Conservation (phyloP, 2,329 filamentous ascomycete genomes). For the Cordyceps cateniannulata region DNA sequence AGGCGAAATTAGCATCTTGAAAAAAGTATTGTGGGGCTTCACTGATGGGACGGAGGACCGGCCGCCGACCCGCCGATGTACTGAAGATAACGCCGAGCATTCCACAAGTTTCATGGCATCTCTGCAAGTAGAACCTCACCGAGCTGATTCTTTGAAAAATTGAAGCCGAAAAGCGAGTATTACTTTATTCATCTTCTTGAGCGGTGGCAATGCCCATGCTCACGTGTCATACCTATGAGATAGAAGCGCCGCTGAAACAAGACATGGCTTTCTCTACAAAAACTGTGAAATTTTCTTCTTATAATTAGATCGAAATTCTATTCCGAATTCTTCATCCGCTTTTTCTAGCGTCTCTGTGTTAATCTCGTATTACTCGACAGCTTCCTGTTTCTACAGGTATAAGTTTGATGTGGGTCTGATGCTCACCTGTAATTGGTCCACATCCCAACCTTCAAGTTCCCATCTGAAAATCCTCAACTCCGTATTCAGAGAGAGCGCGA, state of each 20-base stretch:
- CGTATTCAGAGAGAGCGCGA: not conserved
- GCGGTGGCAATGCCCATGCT: not conserved
- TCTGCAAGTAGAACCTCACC: not conserved
- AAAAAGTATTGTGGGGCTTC: constrained; percentile 10
- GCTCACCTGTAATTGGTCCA: not conserved
- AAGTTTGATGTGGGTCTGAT: not conserved
- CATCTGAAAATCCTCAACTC: not conserved
- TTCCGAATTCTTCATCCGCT: not conserved
- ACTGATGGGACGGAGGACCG: not conserved
- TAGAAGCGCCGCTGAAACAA: no score
- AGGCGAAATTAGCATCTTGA: not conserved
- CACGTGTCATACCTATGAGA: not conserved
- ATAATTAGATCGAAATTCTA: not conserved
- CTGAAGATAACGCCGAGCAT: no score
- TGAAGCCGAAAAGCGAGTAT: not conserved
- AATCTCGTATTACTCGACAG: no score
- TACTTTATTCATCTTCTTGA: not conserved
- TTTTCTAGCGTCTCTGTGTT: not conserved
- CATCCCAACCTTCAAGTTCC: not conserved
- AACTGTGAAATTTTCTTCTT: not conserved
- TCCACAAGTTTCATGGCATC: not conserved
- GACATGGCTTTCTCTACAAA: no score
- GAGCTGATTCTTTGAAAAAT: not conserved
- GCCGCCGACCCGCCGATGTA: constrained; percentile 7
- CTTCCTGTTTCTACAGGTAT: not conserved